These are phyloP conservation scores for Nephelium lappaceum DNA, from an alignment of 345 rosid genomes.

Conservation along the genomic window DNA sequence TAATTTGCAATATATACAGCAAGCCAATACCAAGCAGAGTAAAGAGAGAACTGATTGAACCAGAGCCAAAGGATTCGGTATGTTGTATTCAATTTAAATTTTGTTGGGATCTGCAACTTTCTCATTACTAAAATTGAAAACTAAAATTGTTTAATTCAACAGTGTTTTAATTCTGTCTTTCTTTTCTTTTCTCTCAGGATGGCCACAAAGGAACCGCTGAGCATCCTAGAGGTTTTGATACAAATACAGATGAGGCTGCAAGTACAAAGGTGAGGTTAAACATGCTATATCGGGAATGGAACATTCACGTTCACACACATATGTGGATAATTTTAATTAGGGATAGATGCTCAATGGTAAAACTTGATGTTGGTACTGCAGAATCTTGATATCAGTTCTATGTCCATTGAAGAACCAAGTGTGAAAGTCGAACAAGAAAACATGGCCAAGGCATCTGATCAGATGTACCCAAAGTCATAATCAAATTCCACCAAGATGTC, in stretches of 20 bases:
- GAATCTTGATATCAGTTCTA: slow-evolving; percentile 49
- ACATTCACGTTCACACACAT: neutral
- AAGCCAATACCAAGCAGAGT: slow-evolving; percentile 71
- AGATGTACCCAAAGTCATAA: slow-evolving; percentile 50
- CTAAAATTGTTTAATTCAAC: too few relatives aligned
- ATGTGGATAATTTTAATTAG: neutral
- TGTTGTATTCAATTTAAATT: slow-evolving; percentile 14
- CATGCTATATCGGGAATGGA: neutral
- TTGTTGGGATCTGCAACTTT: neutral
- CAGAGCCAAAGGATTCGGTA: slow-evolving; percentile 68
- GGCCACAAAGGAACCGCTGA: slow-evolving; percentile 50
- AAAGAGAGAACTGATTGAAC: slow-evolving; percentile 71
- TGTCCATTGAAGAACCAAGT: slow-evolving; percentile 64
- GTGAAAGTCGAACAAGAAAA: slow-evolving; percentile 73
- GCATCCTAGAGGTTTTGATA: slow-evolving; percentile 58
- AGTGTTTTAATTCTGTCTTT: neutral
- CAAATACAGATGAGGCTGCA: slow-evolving; percentile 49
- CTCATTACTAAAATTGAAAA: neutral
- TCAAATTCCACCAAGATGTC: neutral
- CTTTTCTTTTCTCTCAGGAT: slow-evolving; percentile 45
- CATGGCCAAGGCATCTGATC: slow-evolving; percentile 54
- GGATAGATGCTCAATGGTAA: neutral
- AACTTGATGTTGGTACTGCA: slow-evolving; percentile 33
- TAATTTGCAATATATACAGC: slow-evolving; percentile 43
- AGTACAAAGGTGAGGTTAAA: slow-evolving; percentile 50